phyloP scores from a whole-genome alignment of 257 asterid species.

The Salvia rosmarinus region DNA sequence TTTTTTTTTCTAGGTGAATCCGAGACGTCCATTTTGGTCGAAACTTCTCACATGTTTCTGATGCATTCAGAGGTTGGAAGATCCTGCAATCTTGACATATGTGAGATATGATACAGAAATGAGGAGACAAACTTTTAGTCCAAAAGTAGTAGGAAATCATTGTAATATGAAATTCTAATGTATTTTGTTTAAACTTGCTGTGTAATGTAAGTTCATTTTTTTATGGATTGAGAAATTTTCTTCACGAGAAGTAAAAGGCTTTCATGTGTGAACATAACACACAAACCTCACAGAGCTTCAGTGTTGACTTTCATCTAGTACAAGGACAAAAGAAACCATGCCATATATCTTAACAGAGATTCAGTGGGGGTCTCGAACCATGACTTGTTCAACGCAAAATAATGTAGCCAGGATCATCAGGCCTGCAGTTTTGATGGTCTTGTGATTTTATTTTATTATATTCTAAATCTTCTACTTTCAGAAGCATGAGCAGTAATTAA shows the following conservation, averaged over 20 bases:
- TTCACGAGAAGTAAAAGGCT: not conserved
- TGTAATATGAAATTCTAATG: not conserved
- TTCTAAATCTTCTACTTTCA: not conserved
- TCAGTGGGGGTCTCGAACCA: not conserved
- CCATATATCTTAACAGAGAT: too few species aligned
- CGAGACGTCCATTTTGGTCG: conserved; percentile 48
- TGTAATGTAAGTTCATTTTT: not conserved
- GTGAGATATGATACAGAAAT: not conserved
- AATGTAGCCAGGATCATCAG: not conserved
- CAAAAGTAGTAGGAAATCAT: not conserved
- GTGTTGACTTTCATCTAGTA: not conserved
- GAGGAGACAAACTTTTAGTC: not conserved
- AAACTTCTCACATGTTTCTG: conserved; percentile 42
- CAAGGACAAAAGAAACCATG: not conserved
- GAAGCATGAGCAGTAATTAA: not conserved
- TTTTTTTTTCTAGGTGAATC: conserved; percentile 35
- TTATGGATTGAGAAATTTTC: not conserved
- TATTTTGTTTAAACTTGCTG: not conserved
- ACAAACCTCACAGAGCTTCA: not conserved
- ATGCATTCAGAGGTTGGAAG: conserved; percentile 15
- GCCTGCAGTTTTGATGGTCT: conserved; percentile 7
- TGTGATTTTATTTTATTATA: not conserved
- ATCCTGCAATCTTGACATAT: not conserved
- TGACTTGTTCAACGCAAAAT: not conserved
- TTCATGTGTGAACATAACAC: not conserved